Evolutionary conservation across 306 rosid genomes (phyloP), one percentile per base, ranked within the genome.

Genomic region (Trifolium fragiferum): DNA sequence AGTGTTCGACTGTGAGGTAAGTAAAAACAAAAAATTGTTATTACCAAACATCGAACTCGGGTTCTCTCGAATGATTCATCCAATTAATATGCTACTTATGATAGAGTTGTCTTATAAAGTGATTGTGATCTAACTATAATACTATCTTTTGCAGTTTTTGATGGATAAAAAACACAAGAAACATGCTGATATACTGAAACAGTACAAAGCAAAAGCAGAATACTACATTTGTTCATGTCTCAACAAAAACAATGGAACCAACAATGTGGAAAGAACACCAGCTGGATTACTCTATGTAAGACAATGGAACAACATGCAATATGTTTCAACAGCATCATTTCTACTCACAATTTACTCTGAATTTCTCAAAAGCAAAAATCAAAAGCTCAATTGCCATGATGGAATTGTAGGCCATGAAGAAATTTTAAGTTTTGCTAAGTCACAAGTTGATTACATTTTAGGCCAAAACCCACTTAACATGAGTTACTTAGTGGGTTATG

Each of bases 271-370:
- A 19, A 78, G 81, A 43, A 92, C 97, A 3, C 92, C 97, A 1
- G 90, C 80, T 0, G 97, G 97, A 12, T 77, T 92, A 32, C 60
- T 92, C 14, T 90, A 83, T 72, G 57, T 88, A 66, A 82, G 97
- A 47, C 90, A 87, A 62, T 92, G 97, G 97, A 92, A 92, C 86
- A 92, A 92, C 86, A 90, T 92, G 96, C 97, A 92, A 65, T 92
- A 92, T 64, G 97, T 92, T 61, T 82, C 97, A 14, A 85, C 97
- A 3, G 89, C 97, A 15, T 20, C 97, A 1, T 92, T 92, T 55
- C 87, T 92, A 10, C 93, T 92, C 71, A 87, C 92, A n/a, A 18
- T 88, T 19, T 90, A 86, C 83, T 85, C 97, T 0, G 88, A 92
- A 5, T 79, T 85, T 68, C 96, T 92, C 69, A 67, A 71, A 44